Base-by-base conservation (phyloP, 225 moss, liverwort and hornwort genomes). In the Sphagnum tenellum region DNA sequence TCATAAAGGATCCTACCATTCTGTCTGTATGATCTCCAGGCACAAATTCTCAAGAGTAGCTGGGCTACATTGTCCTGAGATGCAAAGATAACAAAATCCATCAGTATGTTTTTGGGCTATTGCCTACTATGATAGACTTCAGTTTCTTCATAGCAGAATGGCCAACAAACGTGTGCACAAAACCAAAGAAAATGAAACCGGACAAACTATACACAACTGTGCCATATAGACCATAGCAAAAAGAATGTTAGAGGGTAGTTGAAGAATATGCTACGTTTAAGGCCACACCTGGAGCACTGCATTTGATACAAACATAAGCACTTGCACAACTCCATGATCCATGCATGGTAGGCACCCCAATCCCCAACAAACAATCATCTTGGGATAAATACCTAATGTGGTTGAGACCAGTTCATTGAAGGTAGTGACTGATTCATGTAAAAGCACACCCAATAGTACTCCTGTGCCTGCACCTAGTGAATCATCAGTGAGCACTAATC, bases 401-500 rank as follows among this genome's bases (percentile, higher is more conserved):
- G 62, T 68, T 14, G 73, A 52, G 52, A 52, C 9, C 6, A 9
- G 52, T 52, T 9, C 52, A 61, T 59, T 70, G 69, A 8, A 75
- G 70, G 14, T 85, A 56, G 57, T 81, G 78, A 54, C 77, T 74
- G 56, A 74, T 74, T 7, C 85, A 71, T 58, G 69, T 70, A 44
- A 76, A 60, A 89, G 71, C 83, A 94, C 85, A 55, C 77, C 63
- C 59, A 94, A 50, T 3, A 94, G 68, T 53, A 79, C 74, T 12
- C 87, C 94, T 57, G 86, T 78, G 65, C 83, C 94, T 50, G 86
- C 94, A 62, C 94, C 94, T 12, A 94, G 74, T 49, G 94, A 94
- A 75, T 94, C 91, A 54, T 91, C 94, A 11, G 89, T 89, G 52
- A 94, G 67, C 48, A 86, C 88, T 60, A 94, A 78, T 71, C 76